Evolutionary conservation across 2,329 filamentous ascomycete species (phyloP).

Genomic region (Immersiporthe knoxdaviesiana): DNA sequence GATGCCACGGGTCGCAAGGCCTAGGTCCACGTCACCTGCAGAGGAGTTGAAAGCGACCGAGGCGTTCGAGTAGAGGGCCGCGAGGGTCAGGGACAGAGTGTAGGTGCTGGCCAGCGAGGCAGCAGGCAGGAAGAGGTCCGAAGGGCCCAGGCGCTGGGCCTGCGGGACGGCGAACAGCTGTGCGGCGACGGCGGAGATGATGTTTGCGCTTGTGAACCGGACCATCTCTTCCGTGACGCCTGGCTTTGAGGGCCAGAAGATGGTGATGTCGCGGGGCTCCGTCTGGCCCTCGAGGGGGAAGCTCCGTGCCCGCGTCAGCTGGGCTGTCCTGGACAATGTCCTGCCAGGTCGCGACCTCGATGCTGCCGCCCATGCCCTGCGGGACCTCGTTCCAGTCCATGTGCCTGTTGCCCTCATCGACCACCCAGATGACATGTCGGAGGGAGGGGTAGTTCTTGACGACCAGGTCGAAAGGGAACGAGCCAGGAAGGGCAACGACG

Average conservation of each 20-base stretch:
- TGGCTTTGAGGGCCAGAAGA: conserved; percentile 66
- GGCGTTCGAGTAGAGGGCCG: conserved; percentile 81
- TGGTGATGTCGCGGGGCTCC: conserved; percentile 59
- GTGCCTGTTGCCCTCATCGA: conserved; percentile 86
- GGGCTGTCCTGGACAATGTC: conserved; percentile 78
- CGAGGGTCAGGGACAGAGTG: conserved; percentile 77
- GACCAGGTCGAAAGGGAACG: conserved; percentile 78
- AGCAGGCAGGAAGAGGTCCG: conserved; percentile 83
- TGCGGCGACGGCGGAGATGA: conserved; percentile 84
- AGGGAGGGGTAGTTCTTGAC: conserved; percentile 71
- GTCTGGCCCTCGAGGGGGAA: conserved; percentile 66
- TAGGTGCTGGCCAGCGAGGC: conserved; percentile 81
- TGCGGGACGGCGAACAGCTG: conserved; percentile 77
- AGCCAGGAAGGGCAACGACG: conserved; percentile 81
- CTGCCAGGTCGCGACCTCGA: conserved; percentile 91
- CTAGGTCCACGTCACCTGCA: conserved; percentile 73
- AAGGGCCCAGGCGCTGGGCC: conserved; percentile 70
- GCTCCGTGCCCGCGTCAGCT: conserved; percentile 58
- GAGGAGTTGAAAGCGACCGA: conserved; percentile 90
- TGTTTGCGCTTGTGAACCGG: conserved; percentile 78
- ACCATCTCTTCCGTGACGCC: conserved; percentile 69
- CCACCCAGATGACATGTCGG: conserved; percentile 85
- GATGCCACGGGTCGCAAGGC: conserved; percentile 71
- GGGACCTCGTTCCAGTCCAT: conserved; percentile 95
- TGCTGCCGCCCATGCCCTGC: conserved; percentile 70